Evolutionary conservation across 73 alveolate species (phyloP).

Genomic region (Breviolum minutum): DNA sequence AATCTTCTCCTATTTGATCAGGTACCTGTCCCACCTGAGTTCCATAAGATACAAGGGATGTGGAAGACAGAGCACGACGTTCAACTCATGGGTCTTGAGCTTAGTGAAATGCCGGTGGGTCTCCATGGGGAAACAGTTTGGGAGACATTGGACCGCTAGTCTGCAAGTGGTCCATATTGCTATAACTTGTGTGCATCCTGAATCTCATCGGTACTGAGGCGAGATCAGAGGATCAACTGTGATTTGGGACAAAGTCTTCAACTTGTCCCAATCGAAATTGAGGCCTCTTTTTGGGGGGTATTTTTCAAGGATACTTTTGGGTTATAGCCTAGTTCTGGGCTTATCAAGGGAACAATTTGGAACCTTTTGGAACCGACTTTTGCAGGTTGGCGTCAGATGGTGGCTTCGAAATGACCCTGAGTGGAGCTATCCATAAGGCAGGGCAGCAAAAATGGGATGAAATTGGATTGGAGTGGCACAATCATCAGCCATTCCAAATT

Average conservation of each 20-base stretch:
- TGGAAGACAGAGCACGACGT: constrained; percentile 42
- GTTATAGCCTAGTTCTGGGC: background rate
- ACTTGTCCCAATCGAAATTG: constrained; percentile 49
- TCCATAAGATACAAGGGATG: constrained; percentile 52
- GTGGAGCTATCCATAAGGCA: constrained; percentile 60
- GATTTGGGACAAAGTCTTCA: constrained; percentile 87
- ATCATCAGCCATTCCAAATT: background rate
- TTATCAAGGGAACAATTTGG: too few relatives aligned
- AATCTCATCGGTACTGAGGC: background rate
- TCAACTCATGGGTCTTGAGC: constrained; percentile 28
- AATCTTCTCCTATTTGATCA: background rate
- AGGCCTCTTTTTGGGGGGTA: background rate
- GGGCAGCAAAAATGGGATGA: too few relatives aligned
- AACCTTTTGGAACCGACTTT: too few relatives aligned
- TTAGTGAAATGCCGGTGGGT: background rate
- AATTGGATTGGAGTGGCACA: background rate
- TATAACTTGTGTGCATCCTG: background rate
- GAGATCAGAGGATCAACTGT: constrained; percentile 36
- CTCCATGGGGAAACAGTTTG: too few relatives aligned
- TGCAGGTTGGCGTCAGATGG: constrained; percentile 47
- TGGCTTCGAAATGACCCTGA: constrained; percentile 41
- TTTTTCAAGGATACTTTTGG: background rate
- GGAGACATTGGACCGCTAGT: background rate
- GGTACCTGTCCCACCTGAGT: constrained; percentile 68
- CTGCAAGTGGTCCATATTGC: background rate